Conservation (phyloP, 202 grass and related monocot species). For the Cymbopogon flexuosus region DNA sequence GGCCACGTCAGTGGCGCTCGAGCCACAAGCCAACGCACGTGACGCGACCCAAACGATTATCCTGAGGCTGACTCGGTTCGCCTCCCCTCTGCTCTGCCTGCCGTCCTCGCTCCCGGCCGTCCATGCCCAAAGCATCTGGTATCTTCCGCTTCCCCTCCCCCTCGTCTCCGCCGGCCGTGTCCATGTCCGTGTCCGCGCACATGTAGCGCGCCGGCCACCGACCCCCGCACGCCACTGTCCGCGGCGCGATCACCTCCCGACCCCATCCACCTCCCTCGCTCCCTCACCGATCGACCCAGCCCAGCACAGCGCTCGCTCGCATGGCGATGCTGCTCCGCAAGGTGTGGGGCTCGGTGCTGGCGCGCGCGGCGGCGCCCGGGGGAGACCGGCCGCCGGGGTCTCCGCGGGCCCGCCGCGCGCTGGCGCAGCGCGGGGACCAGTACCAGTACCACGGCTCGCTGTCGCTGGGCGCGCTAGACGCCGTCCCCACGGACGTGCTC, state of each 20-base stretch:
- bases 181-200: neutral
- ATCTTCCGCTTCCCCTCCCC: neutral
- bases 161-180: neutral
- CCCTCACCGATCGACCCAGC: neutral
- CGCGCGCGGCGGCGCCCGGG: slow-evolving; percentile 30
- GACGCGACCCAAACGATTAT: neutral
- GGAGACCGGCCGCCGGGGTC: neutral
- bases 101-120: neutral
- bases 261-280: too few species aligned
- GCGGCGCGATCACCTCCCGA: neutral
- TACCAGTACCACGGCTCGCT: slow-evolving; percentile 20
- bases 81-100: neutral
- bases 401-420: slow-evolving; percentile 18
- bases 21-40: neutral
- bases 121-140: neutral
- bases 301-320: neutral
- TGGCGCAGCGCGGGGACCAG: neutral
- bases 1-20: neutral
- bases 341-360: slow-evolving; percentile 49
- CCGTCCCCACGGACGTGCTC: slow-evolving; percentile 64
- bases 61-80: neutral
- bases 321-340: slow-evolving; percentile 60
- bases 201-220: slow-evolving; percentile 18
- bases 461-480: slow-evolving; percentile 65
- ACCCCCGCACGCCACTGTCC: neutral